These are phyloP conservation scores for Phytopythium boreale DNA, from an alignment of 352 stramenopile species.

Conservation along the genomic window DNA sequence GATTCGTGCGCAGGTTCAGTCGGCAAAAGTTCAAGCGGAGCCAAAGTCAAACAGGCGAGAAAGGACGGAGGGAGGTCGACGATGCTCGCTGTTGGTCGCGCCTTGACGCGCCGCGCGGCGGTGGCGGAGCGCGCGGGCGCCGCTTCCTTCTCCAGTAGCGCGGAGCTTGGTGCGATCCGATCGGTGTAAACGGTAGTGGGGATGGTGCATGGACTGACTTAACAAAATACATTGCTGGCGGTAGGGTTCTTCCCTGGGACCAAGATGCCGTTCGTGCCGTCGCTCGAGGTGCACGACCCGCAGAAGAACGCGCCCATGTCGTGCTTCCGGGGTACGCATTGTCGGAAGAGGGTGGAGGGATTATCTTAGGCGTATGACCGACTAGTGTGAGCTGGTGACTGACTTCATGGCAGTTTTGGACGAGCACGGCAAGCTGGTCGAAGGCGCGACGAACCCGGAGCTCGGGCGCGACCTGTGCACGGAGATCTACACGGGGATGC, in stretches of 20 bases:
- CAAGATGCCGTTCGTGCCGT: slow-evolving; percentile 85
- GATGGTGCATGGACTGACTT: too few species aligned
- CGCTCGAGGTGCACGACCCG: slow-evolving; percentile 88
- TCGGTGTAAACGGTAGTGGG: background rate
- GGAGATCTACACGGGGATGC: slow-evolving; percentile 87
- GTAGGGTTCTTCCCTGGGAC: slow-evolving; percentile 65
- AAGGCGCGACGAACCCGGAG: slow-evolving; percentile 65
- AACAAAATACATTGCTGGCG: background rate
- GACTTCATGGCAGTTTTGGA: slow-evolving; percentile 62
- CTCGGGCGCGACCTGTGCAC: slow-evolving; percentile 75
- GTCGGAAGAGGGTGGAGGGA: slow-evolving; percentile 9
- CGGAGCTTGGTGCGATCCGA: background rate
- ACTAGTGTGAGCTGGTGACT: background rate
- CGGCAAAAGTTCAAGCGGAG: background rate
- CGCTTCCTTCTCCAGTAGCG: background rate
- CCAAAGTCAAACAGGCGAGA: background rate
- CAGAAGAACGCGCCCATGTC: slow-evolving; percentile 80
- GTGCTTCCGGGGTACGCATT: slow-evolving; percentile 87
- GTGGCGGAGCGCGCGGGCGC: background rate
- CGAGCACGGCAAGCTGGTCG: slow-evolving; percentile 74
- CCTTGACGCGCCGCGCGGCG: background rate
- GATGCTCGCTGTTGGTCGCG: slow-evolving; percentile 3
- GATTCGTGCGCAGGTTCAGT: background rate
- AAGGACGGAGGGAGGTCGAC: background rate
- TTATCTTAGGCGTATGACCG: background rate